Evolutionary conservation across 2,329 filamentous ascomycete genomes (phyloP).

Genomic region (Aureobasidium musti): DNA sequence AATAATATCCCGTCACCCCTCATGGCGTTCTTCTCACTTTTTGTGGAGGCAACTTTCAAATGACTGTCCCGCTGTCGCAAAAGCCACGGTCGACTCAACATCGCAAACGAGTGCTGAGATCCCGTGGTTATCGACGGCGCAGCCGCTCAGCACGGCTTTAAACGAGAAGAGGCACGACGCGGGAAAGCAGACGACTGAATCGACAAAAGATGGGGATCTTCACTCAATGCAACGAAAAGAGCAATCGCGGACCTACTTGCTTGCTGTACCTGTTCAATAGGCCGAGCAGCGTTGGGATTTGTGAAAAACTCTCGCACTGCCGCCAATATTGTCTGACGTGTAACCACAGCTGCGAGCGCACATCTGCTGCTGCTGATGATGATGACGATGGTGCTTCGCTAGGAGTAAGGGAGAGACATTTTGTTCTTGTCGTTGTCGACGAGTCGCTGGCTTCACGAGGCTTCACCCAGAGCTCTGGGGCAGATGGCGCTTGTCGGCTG

Average conservation of each 20-base stretch:
- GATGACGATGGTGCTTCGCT: background rate
- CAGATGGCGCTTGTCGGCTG: slow-evolving; percentile 24
- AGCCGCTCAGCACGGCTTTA: slow-evolving; percentile 14
- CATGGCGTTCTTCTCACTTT: slow-evolving; percentile 15
- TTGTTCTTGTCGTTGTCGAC: background rate
- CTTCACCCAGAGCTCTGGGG: slow-evolving; percentile 11
- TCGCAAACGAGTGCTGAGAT: background rate
- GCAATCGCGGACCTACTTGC: slow-evolving; percentile 4
- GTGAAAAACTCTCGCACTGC: slow-evolving; percentile 4
- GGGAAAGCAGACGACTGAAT: background rate
- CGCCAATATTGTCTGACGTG: slow-evolving; percentile 21
- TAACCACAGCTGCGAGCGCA: slow-evolving; percentile 8
- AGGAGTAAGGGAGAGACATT: background rate
- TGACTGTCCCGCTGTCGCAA: slow-evolving; percentile 11
- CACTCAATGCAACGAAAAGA: slow-evolving; percentile 15
- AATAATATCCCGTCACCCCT: slow-evolving; percentile 1
- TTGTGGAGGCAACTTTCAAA: slow-evolving; percentile 2
- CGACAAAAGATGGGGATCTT: slow-evolving; percentile 18
- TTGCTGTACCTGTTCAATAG: slow-evolving; percentile 24
- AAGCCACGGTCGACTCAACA: slow-evolving; percentile 8
- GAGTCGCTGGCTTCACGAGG: slow-evolving; percentile 11
- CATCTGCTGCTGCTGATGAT: background rate
- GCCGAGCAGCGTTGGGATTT: slow-evolving; percentile 19
- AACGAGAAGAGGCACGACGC: slow-evolving; percentile 17
- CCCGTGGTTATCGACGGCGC: background rate